phyloP scores from a whole-genome alignment of 164 flowering plant genomes.

The Kingdonia uniflora region DNA sequence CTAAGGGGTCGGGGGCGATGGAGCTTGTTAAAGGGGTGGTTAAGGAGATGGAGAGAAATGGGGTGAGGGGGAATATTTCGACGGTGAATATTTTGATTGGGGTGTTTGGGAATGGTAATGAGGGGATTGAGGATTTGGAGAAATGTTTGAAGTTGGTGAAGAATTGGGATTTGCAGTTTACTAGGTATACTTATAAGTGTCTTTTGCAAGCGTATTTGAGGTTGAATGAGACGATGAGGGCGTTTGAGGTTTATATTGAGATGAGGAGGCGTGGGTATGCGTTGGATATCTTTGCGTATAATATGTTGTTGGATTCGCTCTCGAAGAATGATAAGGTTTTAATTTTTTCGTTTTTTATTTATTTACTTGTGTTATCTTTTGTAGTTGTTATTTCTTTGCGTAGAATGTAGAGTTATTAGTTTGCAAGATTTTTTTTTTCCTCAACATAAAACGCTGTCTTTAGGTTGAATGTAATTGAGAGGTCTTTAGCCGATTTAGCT shows the following conservation, averaged over 20 bases:
- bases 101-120: constrained; percentile 25
- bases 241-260: constrained; percentile 37
- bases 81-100: constrained; percentile 73
- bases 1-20: constrained; percentile 26
- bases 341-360: background rate
- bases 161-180: constrained; percentile 71
- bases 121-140: constrained; percentile 26
- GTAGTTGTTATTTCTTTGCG: background rate
- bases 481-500: too few relatives aligned
- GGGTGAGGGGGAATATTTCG: constrained; percentile 55
- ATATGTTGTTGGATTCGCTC: constrained; percentile 77
- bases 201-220: constrained; percentile 66
- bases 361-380: background rate
- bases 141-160: constrained; percentile 43
- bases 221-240: constrained; percentile 28
- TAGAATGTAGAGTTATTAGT: too few relatives aligned
- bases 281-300: constrained; percentile 63
- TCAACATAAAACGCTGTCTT: too few relatives aligned
- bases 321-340: constrained; percentile 46
- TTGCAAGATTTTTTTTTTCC: too few relatives aligned
- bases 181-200: constrained; percentile 70
- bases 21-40: constrained; percentile 27
- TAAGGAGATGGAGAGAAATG: constrained; percentile 45
- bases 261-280: constrained; percentile 48
- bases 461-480: too few relatives aligned